Percentiles rank a stretch among this genome's conserved stretches.
Conservation (phyloP, 2,329 filamentous ascomycete genomes). For the Blastomyces parvus region DNA sequence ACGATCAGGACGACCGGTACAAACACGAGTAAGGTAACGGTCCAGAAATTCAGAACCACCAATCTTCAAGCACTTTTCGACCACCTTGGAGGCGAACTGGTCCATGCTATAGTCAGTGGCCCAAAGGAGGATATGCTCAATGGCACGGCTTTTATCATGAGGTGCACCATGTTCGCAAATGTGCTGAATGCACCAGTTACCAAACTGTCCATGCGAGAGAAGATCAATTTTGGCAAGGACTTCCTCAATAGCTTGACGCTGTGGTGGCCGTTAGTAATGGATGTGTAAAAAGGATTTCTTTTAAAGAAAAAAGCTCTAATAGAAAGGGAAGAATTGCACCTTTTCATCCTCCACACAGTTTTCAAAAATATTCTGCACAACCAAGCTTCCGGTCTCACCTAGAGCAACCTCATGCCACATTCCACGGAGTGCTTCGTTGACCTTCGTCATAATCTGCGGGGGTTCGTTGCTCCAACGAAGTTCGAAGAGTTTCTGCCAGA, state of each 20-base stretch:
- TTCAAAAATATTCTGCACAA: constrained; percentile 99
- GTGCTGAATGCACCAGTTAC: constrained; percentile 99
- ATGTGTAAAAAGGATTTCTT: constrained; percentile 8
- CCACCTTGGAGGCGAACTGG: constrained; percentile 97
- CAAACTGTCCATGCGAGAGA: constrained; percentile 93
- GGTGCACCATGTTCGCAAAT: constrained; percentile 94
- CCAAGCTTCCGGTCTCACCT: constrained; percentile 92
- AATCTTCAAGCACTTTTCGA: constrained; percentile 98
- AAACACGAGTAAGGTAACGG: constrained; percentile 87
- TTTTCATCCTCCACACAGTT: constrained; percentile 98
- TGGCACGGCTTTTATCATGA: constrained; percentile 80
- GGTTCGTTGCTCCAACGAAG: constrained; percentile 90
- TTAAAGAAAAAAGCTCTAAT: constrained; percentile 15
- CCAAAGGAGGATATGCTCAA: constrained; percentile 90
- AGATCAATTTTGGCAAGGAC: constrained; percentile 92
- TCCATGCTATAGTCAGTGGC: constrained; percentile 97
- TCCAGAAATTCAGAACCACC: constrained; percentile 81
- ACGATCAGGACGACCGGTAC: constrained; percentile 78
- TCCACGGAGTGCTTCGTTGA: constrained; percentile 85
- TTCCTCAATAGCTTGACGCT: constrained; percentile 96
- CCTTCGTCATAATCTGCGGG: constrained; percentile 96
- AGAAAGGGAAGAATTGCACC: constrained; percentile 42
- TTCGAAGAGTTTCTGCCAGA: constrained; percentile 99
- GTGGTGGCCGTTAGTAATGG: constrained; percentile 14
- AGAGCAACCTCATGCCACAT: constrained; percentile 99